Evolutionary conservation across 441 rosid genomes (phyloP), one percentile per base, ranked within the genome.

Genomic region (Populus hybrid): DNA sequence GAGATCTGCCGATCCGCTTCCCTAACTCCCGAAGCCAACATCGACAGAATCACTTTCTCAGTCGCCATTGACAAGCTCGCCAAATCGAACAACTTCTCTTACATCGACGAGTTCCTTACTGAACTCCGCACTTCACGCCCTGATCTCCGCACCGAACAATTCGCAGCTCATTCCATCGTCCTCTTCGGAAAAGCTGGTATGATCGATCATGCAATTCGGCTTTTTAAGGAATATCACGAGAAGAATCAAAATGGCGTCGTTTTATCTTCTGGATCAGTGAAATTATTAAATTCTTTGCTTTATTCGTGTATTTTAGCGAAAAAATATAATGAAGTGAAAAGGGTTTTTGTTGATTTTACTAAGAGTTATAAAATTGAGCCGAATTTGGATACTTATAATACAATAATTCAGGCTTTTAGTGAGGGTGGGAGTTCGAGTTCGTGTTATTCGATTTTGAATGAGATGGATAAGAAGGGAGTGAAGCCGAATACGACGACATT

Each of bases 101-200:
- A 82, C 63, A 82, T 92, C 24, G 73, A 88, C 16, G 38, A 76
- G 20, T 90, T 85, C 71, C 91, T 95, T 78, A 89, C 90, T 10
- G 96, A 88, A 35, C 87, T 90, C 78, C 82, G 84, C 38, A 42
- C 57, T 59, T 61, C 79, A 34, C 90, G 94, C 38, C 85, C 91
- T 1, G 99, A 95, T 78, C 83, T 89, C 75, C 80, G 75, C 40
- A 76, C 86, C 30, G 95, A 92, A 64, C 89, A 90, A 12, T 91
- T 89, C 81, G 84, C 86, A 9, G 67, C 85, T 66, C 97, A 89
- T 77, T 89, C 92, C 5, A 88, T 92, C 71, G 80, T 93, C 69
- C 88, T 95, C 4, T 95, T 85, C 77, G 98, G 91, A 24, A 92
- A 90, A 74, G 98, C 97, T 18, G 82, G 84, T 61, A 94, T 94